These are phyloP conservation scores for Ogataea allantospora DNA, from an alignment of 805 yeast genomes.

Conservation along the genomic window DNA sequence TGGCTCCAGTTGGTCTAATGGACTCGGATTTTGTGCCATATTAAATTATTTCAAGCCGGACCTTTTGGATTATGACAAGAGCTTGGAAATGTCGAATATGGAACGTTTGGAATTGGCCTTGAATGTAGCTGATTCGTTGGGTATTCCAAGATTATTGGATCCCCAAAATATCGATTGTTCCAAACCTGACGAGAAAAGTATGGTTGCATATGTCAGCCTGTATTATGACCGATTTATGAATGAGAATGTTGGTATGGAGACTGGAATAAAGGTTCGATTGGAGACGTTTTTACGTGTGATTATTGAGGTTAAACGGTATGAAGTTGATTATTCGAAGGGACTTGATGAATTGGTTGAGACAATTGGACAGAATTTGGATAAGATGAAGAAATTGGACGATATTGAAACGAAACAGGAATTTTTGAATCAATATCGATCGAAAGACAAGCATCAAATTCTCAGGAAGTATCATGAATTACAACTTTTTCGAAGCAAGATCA, in stretches of 20 bases:
- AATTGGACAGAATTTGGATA: slow-evolving; percentile 15
- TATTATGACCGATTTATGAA: slow-evolving; percentile 48
- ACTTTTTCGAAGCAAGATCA: slow-evolving; percentile 19
- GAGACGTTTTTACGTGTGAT: slow-evolving; percentile 29
- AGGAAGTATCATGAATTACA: slow-evolving; percentile 17
- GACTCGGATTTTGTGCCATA: slow-evolving; percentile 48
- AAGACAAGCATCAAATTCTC: slow-evolving; percentile 14
- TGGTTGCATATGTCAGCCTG: slow-evolving; percentile 56
- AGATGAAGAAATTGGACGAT: slow-evolving; percentile 1
- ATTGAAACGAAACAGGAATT: slow-evolving; percentile 1
- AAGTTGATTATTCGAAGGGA: slow-evolving; percentile 16
- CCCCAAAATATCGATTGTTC: slow-evolving; percentile 49
- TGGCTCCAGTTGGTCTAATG: slow-evolving; percentile 53
- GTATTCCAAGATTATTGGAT: slow-evolving; percentile 53
- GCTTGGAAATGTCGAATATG: slow-evolving; percentile 29
- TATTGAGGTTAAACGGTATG: slow-evolving; percentile 19
- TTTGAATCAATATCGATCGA: slow-evolving; percentile 9
- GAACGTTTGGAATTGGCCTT: slow-evolving; percentile 39
- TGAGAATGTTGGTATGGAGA: slow-evolving; percentile 6
- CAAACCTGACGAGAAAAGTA: slow-evolving; percentile 59
- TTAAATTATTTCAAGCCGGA: slow-evolving; percentile 42
- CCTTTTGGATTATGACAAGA: slow-evolving; percentile 33
- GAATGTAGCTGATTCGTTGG: slow-evolving; percentile 42
- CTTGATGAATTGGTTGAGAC: slow-evolving; percentile 15
- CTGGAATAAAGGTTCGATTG: slow-evolving; percentile 18